Percentiles rank a stretch among this genome's conserved stretches.
phyloP scores from a whole-genome alignment of 2,329 filamentous ascomycete species.

The Remersonia thermophila region DNA sequence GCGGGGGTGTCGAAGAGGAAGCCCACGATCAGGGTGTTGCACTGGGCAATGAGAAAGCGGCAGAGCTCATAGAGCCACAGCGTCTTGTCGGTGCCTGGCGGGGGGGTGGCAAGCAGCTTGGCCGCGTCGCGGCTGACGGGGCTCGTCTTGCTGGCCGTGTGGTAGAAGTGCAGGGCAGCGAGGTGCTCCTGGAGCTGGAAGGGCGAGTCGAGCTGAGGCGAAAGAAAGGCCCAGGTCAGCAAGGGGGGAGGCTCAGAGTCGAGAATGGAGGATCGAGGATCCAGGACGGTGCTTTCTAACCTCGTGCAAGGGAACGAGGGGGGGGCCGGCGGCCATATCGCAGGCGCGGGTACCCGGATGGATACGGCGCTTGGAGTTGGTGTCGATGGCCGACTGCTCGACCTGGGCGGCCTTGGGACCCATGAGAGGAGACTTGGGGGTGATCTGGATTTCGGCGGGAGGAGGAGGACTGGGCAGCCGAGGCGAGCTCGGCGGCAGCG shows the following conservation, averaged over 20 bases:
- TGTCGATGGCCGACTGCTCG: conserved; percentile 53
- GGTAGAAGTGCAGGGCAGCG: conserved; percentile 76
- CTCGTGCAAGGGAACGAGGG: conserved; percentile 73
- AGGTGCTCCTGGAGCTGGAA: conserved; percentile 97
- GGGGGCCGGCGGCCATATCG: conserved; percentile 87
- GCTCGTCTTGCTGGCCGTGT: conserved; percentile 54
- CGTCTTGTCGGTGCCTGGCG: conserved; percentile 68
- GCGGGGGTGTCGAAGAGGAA: conserved; percentile 85
- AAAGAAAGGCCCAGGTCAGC: conserved; percentile 2
- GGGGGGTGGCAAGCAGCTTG: conserved; percentile 63
- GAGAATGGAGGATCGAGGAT: too few species aligned
- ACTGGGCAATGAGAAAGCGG: conserved; percentile 87
- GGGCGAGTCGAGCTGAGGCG: conserved; percentile 87
- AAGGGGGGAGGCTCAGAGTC: too few species aligned
- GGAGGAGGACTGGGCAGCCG: conserved; percentile 91
- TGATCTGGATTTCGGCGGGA: conserved; percentile 86
- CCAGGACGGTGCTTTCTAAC: too few species aligned
- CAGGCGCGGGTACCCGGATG: conserved; percentile 83
- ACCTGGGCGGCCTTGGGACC: conserved; percentile 44
- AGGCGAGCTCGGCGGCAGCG: conserved; percentile 64
- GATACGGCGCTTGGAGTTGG: conserved; percentile 71
- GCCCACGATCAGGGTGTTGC: conserved; percentile 81
- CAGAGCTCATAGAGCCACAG: conserved; percentile 98
- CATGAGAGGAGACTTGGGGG: conserved; percentile 51
- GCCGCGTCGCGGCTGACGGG: conserved; percentile 70